Percentiles rank a stretch among this genome's conserved stretches.
Conservation (phyloP, 345 rosid species). For the Murraya paniculata region DNA sequence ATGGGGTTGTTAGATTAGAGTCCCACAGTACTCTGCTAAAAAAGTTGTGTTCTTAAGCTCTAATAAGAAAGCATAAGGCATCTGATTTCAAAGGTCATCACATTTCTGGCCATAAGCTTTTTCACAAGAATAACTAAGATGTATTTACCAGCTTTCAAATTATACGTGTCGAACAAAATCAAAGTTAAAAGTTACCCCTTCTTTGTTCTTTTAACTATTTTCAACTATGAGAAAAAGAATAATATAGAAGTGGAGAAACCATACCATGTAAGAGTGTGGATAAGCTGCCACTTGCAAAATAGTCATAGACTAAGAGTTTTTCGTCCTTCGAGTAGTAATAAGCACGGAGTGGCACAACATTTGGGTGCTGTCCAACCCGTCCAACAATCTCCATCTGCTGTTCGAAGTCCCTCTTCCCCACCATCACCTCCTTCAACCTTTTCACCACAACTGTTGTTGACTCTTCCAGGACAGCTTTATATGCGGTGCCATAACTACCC, state of each 20-base stretch:
- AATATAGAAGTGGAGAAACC: conserved; percentile 5
- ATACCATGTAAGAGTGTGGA: conserved; percentile 77
- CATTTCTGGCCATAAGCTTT: background rate
- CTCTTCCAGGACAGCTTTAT: conserved; percentile 86
- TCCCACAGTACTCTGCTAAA: background rate
- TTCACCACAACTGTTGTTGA: conserved; percentile 80
- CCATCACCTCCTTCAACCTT: conserved; percentile 75
- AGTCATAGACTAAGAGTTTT: conserved; percentile 80
- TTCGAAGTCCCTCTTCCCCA: conserved; percentile 80
- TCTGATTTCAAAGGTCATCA: background rate
- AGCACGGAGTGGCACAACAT: conserved; percentile 71
- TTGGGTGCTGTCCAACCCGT: conserved; percentile 60
- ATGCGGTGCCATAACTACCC: conserved; percentile 82
- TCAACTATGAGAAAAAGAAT: background rate
- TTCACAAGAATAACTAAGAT: background rate
- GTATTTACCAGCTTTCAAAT: background rate
- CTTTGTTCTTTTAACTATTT: background rate
- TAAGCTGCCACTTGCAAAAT: conserved; percentile 52
- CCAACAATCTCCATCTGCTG: conserved; percentile 91
- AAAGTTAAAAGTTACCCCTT: background rate
- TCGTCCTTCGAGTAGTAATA: conserved; percentile 92
- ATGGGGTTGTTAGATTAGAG: background rate
- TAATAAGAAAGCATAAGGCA: background rate
- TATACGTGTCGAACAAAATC: background rate
- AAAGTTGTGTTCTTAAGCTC: background rate